These are phyloP conservation scores for Yamadazyma sp. DNA, from an alignment of 805 yeast genomes.

Conservation along the genomic window DNA sequence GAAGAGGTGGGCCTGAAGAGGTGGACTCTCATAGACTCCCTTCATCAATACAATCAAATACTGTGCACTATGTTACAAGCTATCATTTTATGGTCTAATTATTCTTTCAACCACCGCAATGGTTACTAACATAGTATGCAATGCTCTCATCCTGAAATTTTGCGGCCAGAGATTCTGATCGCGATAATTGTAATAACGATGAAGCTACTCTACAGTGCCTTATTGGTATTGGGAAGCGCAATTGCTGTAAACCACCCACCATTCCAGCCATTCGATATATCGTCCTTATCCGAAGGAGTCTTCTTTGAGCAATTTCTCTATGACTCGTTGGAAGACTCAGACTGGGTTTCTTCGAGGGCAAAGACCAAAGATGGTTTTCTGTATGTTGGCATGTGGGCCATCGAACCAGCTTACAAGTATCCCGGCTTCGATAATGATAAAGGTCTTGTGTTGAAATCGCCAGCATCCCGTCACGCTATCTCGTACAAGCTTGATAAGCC, in stretches of 20 bases:
- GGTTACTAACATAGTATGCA: no score
- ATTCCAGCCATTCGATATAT: conserved; percentile 27
- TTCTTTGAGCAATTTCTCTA: conserved; percentile 65
- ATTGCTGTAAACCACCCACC: conserved; percentile 2
- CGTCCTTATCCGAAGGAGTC: conserved; percentile 39
- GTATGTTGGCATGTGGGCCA: conserved; percentile 73
- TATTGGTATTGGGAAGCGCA: not conserved
- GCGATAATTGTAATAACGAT: not conserved
- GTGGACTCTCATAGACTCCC: no score
- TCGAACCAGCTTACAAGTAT: conserved; percentile 51
- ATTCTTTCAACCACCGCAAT: no score
- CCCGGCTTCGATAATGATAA: conserved; percentile 66
- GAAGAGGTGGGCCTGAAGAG: no score
- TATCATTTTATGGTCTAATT: no score
- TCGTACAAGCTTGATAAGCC: conserved; percentile 58
- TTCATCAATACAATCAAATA: no score
- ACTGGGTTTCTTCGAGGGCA: conserved; percentile 55
- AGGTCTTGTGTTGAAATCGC: conserved; percentile 73
- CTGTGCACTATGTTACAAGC: no score
- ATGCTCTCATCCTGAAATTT: no score
- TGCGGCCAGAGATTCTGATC: no score
- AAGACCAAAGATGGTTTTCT: conserved; percentile 52
- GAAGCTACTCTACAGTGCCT: not conserved
- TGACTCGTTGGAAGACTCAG: conserved; percentile 23
- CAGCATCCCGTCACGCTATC: conserved; percentile 83